These are phyloP conservation scores for Halophytophthora polymorphica DNA, from an alignment of 352 stramenopile species.

Conservation along the genomic window DNA sequence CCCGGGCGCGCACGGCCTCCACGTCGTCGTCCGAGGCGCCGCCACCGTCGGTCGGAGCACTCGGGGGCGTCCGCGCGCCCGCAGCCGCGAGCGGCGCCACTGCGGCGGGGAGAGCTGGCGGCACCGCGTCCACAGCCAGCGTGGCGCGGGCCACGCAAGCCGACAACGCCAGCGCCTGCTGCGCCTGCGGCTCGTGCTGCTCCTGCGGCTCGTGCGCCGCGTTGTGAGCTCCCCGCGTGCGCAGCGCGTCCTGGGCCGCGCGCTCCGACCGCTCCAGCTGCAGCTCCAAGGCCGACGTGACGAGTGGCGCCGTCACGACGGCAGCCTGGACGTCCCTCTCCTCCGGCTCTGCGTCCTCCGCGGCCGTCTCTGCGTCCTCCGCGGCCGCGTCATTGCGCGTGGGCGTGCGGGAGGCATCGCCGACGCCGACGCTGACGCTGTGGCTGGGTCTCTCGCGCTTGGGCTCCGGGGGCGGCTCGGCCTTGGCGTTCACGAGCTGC, in stretches of 20 bases:
- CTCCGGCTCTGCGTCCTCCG: not conserved
- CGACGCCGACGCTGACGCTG: too few species aligned
- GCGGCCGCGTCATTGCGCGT: not conserved
- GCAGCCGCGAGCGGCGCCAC: conserved; percentile 5
- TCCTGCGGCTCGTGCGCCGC: conserved; percentile 25
- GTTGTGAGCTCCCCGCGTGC: conserved; percentile 37
- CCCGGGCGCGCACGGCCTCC: conserved; percentile 34
- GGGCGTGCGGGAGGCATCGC: too few species aligned
- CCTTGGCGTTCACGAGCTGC: conserved; percentile 56
- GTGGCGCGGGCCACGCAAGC: conserved; percentile 12
- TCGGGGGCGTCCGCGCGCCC: not conserved
- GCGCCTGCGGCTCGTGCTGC: conserved; percentile 5
- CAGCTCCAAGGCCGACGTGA: conserved; percentile 38
- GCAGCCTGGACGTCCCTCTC: not conserved
- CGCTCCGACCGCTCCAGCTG: conserved; percentile 46
- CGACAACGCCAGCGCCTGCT: not conserved
- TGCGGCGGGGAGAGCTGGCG: conserved; percentile 10
- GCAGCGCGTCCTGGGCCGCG: conserved; percentile 38
- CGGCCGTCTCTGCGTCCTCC: not conserved
- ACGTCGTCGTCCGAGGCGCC: conserved; percentile 20
- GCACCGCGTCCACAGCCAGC: conserved; percentile 11
- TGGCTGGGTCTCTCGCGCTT: too few species aligned
- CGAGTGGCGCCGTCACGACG: conserved; percentile 2
- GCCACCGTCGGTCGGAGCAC: not conserved
- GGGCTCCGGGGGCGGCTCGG: conserved; percentile 6